A percentile compares a stretch with the other conserved stretches of the same genome.
phyloP scores from a whole-genome alignment of 2,329 filamentous ascomycete genomes.

The Aspergillus aculeatus region DNA sequence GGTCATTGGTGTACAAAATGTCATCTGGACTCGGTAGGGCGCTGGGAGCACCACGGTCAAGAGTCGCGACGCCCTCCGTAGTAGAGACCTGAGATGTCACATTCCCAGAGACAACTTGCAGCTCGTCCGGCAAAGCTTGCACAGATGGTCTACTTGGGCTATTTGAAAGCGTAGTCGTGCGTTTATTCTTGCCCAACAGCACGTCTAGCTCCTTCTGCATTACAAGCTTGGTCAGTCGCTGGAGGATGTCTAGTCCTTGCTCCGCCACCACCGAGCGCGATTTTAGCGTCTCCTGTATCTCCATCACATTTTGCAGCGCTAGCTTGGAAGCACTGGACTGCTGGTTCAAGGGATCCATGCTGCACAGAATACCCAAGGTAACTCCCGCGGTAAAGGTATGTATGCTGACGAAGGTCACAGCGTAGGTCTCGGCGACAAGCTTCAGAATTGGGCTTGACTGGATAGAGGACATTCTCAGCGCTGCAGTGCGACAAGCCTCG shows the following conservation, averaged over 20 bases:
- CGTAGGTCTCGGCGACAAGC: slow-evolving; percentile 24
- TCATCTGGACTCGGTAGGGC: not conserved
- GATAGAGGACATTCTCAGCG: slow-evolving; percentile 18
- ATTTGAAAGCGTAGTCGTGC: not conserved
- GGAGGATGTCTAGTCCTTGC: slow-evolving; percentile 23
- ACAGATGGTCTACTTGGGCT: not conserved
- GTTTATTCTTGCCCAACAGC: slow-evolving; percentile 14
- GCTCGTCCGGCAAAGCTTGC: not conserved
- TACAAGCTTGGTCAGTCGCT: slow-evolving; percentile 16
- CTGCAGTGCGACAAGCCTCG: slow-evolving; percentile 21
- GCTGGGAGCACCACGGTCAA: too few species aligned
- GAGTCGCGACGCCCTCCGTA: not conserved
- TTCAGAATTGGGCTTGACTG: slow-evolving; percentile 10
- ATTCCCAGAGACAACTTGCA: not conserved
- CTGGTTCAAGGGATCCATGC: slow-evolving; percentile 20
- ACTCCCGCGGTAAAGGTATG: slow-evolving; percentile 28
- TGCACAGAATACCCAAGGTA: slow-evolving; percentile 22
- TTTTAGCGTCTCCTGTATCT: slow-evolving; percentile 20
- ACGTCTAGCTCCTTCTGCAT: slow-evolving; percentile 25
- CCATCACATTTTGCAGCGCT: slow-evolving; percentile 21
- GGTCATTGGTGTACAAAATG: slow-evolving; percentile 17
- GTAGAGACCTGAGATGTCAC: not conserved
- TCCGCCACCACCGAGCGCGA: slow-evolving; percentile 16
- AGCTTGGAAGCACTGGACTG: slow-evolving; percentile 19
- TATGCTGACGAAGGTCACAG: slow-evolving; percentile 25